Base-by-base conservation (phyloP, 805 yeast genomes). In the Wickerhamiella qilinensis region DNA sequence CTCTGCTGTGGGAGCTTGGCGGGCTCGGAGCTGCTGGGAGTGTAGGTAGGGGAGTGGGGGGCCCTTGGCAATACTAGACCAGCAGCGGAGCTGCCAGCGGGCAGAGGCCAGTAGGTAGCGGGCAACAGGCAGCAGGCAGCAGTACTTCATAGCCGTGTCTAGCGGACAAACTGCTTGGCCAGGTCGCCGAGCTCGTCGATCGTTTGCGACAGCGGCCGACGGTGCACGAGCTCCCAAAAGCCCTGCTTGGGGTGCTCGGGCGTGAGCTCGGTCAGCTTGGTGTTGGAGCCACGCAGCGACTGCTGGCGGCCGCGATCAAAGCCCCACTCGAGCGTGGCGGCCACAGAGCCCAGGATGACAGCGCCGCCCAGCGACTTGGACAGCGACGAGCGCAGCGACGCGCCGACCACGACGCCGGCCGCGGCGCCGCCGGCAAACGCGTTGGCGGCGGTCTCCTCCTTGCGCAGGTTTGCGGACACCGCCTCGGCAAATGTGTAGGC, bases 141-240 rank as follows among this genome's bases (percentile, higher is more conserved):
- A n/a, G n/a, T n/a, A n/a, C n/a, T n/a, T n/a, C n/a, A n/a, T n/a
- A n/a, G n/a, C n/a, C 25, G 25, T 11, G 25, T 11, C 25, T 22
- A 22, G 33, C 43, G 39, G 15, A 49, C 51, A 38, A 50, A 50
- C 46, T 49, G 53, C 42, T 50, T 48, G 36, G 51, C 52, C 16
- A 51, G 43, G 24, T 60, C 64, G 46, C 94, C 94, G 48, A 82
- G 65, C 51, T 75, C 76, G 44, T 72, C 77, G 20, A 78, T 70
- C 8, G 93, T 80, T 60, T 80, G 85, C 17, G 84, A 73, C 47
- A 82, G 61, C 15, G 93, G 93, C 52, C 81, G 71, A 65, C 94
- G 76, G 63, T 75, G 71, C 55, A 74, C 72, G 28, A 76, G 75
- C 46, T 81, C 88, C 85, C 85, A 83, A 61, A 80, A 79, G 29